Evolutionary conservation across 1,284 basidiomycete species (phyloP).

Genomic region (Pseudomicrostroma phylloplanum): DNA sequence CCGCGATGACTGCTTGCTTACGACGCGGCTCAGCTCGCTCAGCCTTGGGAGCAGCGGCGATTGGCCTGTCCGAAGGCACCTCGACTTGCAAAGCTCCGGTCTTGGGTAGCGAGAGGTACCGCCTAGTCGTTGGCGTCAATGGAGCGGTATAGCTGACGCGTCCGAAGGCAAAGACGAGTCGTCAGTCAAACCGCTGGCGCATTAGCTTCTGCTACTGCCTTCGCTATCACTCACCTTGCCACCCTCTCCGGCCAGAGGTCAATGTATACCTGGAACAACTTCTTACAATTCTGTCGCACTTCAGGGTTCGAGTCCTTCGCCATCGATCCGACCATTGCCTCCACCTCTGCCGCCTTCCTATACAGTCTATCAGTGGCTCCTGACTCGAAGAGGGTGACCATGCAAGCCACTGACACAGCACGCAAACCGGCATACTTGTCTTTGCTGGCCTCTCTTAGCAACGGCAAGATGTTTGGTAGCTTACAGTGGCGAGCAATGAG

Average conservation of each 20-base stretch:
- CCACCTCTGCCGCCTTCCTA: constrained; percentile 48
- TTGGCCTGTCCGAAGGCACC: too few relatives aligned
- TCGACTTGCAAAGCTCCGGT: constrained; percentile 18
- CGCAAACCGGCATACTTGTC: constrained; percentile 49
- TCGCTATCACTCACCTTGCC: constrained; percentile 46
- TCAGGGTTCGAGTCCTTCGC: constrained; percentile 54
- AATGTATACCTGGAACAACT: constrained; percentile 52
- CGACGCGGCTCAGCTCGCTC: too few relatives aligned
- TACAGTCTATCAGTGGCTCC: constrained; percentile 33
- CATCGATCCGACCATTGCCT: constrained; percentile 52
- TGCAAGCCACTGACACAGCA: constrained; percentile 20
- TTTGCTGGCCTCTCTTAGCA: constrained; percentile 50
- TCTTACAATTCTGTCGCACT: constrained; percentile 53
- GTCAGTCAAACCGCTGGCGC: neutral
- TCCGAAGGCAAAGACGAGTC: neutral
- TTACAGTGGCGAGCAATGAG: constrained; percentile 54
- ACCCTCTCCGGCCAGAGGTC: constrained; percentile 54
- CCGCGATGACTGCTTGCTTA: too few relatives aligned
- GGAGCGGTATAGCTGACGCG: constrained; percentile 52
- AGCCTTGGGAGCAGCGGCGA: too few relatives aligned
- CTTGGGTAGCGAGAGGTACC: constrained; percentile 51
- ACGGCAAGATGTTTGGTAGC: constrained; percentile 45
- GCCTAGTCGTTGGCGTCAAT: constrained; percentile 53
- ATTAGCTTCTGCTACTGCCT: neutral
- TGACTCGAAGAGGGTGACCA: constrained; percentile 46